These are phyloP conservation scores for Amborella trichopoda DNA, from an alignment of 164 flowering plant species.

Conservation along the genomic window DNA sequence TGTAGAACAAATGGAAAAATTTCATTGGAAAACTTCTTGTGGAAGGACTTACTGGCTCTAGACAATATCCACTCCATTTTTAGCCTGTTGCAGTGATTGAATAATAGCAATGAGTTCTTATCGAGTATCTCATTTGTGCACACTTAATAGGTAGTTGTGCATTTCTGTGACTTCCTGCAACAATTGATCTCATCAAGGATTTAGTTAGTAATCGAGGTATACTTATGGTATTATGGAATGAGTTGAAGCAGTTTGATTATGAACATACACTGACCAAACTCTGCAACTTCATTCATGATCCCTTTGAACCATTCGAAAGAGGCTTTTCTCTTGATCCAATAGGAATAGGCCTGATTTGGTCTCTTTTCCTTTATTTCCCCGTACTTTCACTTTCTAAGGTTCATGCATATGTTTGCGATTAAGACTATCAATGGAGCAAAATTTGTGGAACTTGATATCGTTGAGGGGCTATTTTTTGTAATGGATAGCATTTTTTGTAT, in stretches of 20 bases:
- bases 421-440: too few species aligned
- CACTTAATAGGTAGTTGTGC: conserved; percentile 97
- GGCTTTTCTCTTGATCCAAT: conserved; percentile 98
- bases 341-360: conserved; percentile 54
- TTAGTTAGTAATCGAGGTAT: not conserved
- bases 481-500: too few species aligned
- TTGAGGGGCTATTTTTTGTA: conserved; percentile 84
- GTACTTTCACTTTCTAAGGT: not conserved
- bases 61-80: conserved; percentile 89
- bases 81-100: conserved; percentile 95
- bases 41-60: conserved; percentile 60
- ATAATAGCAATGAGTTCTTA: conserved; percentile 98
- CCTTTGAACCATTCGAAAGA: conserved; percentile 99
- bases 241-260: not conserved
- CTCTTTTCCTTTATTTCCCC: not conserved
- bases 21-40: not conserved
- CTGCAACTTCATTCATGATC: conserved; percentile 95
- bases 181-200: not conserved
- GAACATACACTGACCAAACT: conserved; percentile 74
- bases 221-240: not conserved
- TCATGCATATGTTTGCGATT: conserved; percentile 66
- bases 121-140: conserved; percentile 98
- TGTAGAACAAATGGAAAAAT: not conserved
- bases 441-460: too few species aligned
- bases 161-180: conserved; percentile 89